Conservation (phyloP, 352 stramenopile genomes). For the Pythium brachiatum region DNA sequence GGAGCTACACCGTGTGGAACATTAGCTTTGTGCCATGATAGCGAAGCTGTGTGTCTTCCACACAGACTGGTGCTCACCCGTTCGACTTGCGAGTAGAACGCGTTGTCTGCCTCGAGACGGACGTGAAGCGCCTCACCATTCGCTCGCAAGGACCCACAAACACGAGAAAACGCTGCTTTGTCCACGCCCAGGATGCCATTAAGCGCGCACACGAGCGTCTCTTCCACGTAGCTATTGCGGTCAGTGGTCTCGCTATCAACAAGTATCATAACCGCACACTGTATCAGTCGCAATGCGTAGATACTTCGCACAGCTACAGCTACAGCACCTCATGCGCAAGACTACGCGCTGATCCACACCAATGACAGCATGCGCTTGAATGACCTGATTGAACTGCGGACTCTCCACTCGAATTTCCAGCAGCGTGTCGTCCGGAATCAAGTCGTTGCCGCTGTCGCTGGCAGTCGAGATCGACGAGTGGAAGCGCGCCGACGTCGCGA, state of each 20-base stretch:
- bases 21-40: background rate
- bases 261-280: too few relatives aligned
- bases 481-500: constrained; percentile 92
- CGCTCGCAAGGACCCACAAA: constrained; percentile 27
- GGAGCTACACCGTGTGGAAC: constrained; percentile 61
- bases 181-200: constrained; percentile 58
- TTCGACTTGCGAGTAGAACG: constrained; percentile 95
- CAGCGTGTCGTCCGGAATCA: background rate
- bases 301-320: background rate
- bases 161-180: constrained; percentile 18
- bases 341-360: background rate
- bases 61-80: constrained; percentile 27
- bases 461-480: constrained; percentile 69
- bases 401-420: constrained; percentile 74
- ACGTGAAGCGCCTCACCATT: constrained; percentile 49
- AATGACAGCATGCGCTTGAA: constrained; percentile 37
- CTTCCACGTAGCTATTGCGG: constrained; percentile 91
- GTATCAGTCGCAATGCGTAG: too few relatives aligned
- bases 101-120: constrained; percentile 93
- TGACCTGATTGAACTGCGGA: constrained; percentile 85
- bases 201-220: constrained; percentile 75
- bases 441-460: background rate
- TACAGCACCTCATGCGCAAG: background rate
- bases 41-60: too few relatives aligned
- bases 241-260: constrained; percentile 34